phyloP scores from a whole-genome alignment of 148 eudicot species.

The Dysphania ambrosioides region DNA sequence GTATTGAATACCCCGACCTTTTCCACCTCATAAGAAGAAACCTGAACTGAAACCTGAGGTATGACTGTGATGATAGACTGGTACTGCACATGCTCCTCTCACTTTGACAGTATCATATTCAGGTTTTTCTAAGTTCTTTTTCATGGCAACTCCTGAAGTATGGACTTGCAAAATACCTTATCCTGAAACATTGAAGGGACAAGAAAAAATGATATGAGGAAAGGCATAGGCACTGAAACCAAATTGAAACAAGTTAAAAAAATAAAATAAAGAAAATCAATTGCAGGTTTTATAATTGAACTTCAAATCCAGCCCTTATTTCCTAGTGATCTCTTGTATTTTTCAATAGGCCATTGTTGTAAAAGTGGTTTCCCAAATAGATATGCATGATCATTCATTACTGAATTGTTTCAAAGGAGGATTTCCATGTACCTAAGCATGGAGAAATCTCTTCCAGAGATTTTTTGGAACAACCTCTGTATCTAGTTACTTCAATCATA shows the following conservation, averaged over 20 bases:
- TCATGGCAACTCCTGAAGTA: slow-evolving; percentile 60
- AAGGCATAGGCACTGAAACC: neutral
- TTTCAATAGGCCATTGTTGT: too few relatives aligned
- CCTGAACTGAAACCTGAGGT: slow-evolving; percentile 46
- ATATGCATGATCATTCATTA: too few relatives aligned
- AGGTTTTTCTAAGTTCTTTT: slow-evolving; percentile 42
- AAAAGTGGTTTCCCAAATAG: too few relatives aligned
- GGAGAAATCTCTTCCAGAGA: too few relatives aligned
- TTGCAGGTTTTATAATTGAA: neutral
- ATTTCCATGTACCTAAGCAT: too few relatives aligned
- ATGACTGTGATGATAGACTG: too few relatives aligned
- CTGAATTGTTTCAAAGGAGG: too few relatives aligned
- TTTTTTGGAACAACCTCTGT: too few relatives aligned
- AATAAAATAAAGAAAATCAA: neutral
- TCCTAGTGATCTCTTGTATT: too few relatives aligned
- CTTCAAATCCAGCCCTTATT: neutral
- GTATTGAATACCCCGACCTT: too few relatives aligned
- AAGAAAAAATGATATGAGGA: neutral
- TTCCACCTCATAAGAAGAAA: slow-evolving; percentile 41
- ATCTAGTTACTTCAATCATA: too few relatives aligned
- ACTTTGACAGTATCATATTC: slow-evolving; percentile 38
- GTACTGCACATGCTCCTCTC: too few relatives aligned
- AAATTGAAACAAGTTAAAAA: neutral
- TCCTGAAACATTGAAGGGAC: slow-evolving; percentile 34
- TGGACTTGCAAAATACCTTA: slow-evolving; percentile 54